Base-by-base conservation (phyloP, 176 grass and related monocot species). In the Ensete glaucum region DNA sequence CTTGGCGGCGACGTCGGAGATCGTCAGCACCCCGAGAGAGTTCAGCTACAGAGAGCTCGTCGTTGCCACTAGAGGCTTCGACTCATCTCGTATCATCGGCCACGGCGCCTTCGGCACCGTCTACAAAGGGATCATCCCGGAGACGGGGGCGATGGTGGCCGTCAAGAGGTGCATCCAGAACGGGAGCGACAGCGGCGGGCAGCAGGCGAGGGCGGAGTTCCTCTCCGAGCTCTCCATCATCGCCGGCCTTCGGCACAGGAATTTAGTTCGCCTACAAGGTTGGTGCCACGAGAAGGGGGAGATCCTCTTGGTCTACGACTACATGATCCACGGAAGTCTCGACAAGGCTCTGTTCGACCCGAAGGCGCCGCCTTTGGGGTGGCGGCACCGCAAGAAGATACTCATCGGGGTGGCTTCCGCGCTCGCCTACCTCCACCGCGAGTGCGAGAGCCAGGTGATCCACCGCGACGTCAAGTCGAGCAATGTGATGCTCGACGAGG, bases 401-500 rank as follows among this genome's bases (percentile, higher is more conserved):
- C 90, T 99, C 34, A 43, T 74, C 59, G 95, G 95, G 48, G 88
- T 99, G 9, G 95, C 95, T 0, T 99, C 95, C 0, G 88, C 91
- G 55, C 86, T 94, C 52, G 88, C 95, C 15, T 94, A 99, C 79
- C 95, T 99, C 67, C 95, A 99, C 73, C 82, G 89, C 48, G 95
- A 99, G 64, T 99, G 91, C 76, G 95, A 99, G 43, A 82, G 84
- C 1, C 95, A 87, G 78, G 95, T 99, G 52, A 94, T 99, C 78
- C 95, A 99, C 87, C 88, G 95, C 20, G 95, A 99, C 83, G 91
- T 99, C 81, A 99, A 99, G 79, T 99, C 95, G 12, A 99, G 95
- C 85, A 94, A 99, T 69, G 86, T 99, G 8, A 99, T 99, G 95
- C 88, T 99, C 13, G 95, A 94, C 77, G 90, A 99, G 73, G 81